Percentiles rank a stretch among this genome's conserved stretches.
phyloP scores from a whole-genome alignment of 768 basidiomycete genomes.

The Chlorophyllum brunneum region DNA sequence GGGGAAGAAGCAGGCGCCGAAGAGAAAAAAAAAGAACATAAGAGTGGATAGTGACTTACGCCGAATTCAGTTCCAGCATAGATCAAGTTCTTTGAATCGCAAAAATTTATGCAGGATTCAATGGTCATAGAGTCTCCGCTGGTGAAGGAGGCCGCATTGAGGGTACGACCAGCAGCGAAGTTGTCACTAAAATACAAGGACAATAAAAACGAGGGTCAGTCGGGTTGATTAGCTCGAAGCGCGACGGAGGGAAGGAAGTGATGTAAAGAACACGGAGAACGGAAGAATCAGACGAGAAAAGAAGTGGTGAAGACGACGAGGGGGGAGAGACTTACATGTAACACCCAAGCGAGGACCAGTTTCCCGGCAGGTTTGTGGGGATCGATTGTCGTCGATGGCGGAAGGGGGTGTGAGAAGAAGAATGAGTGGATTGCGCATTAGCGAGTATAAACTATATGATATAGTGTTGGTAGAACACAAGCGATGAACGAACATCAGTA shows the following conservation, averaged over 20 bases:
- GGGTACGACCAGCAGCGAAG: conserved; percentile 47
- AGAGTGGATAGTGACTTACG: conserved; percentile 17
- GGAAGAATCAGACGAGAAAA: not conserved
- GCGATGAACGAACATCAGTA: conserved; percentile 6
- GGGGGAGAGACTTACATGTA: conserved; percentile 42
- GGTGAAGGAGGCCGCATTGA: conserved; percentile 43
- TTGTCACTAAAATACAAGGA: conserved; percentile 41
- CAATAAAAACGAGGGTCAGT: not conserved
- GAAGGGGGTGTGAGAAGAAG: conserved; percentile 14
- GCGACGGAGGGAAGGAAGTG: conserved; percentile 3
- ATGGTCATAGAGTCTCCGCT: conserved; percentile 58
- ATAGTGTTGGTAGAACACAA: not conserved
- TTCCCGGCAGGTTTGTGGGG: conserved; percentile 42
- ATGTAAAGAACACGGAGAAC: not conserved
- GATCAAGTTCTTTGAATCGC: conserved; percentile 42
- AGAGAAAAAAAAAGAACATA: not conserved
- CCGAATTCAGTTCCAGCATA: conserved; percentile 70
- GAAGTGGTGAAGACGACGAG: not conserved
- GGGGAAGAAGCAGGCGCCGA: not conserved
- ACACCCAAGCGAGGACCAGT: conserved; percentile 60
- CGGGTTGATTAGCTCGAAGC: conserved; percentile 1
- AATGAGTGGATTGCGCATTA: conserved; percentile 20
- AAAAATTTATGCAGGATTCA: conserved; percentile 45
- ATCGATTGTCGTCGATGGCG: conserved; percentile 37
- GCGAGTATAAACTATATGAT: conserved; percentile 3